Conservation (phyloP, 805 yeast species). For the Pichia manshurica region DNA sequence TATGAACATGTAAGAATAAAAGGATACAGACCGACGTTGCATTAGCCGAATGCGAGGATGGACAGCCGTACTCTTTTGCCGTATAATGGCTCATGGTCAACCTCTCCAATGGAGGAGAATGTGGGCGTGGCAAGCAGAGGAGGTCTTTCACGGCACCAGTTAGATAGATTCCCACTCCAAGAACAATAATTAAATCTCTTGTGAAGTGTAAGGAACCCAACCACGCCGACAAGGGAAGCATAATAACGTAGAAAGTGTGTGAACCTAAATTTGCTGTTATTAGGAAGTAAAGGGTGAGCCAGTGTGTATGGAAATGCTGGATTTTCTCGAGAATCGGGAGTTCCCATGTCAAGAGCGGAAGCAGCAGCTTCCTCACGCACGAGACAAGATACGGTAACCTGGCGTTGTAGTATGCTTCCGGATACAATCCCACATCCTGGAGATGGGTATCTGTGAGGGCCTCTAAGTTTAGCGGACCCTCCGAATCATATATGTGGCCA, state of each 20-base stretch:
- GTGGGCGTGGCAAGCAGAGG: slow-evolving; percentile 86
- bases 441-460: slow-evolving; percentile 6
- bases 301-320: slow-evolving; percentile 48
- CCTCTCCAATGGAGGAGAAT: slow-evolving; percentile 85
- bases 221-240: slow-evolving; percentile 85
- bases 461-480: too few relatives aligned
- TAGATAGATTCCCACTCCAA: slow-evolving; percentile 65
- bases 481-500: too few relatives aligned
- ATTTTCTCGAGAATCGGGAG: slow-evolving; percentile 50
- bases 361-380: slow-evolving; percentile 44
- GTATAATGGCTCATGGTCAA: slow-evolving; percentile 90
- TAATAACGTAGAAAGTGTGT: slow-evolving; percentile 87
- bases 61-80: slow-evolving; percentile 90
- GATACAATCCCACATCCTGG: slow-evolving; percentile 70
- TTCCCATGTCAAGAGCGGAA: slow-evolving; percentile 59
- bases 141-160: slow-evolving; percentile 78
- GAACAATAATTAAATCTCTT: slow-evolving; percentile 53
- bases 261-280: slow-evolving; percentile 86
- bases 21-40: slow-evolving; percentile 76
- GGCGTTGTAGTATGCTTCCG: slow-evolving; percentile 57
- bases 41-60: slow-evolving; percentile 90
- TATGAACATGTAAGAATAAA: slow-evolving; percentile 23
- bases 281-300: slow-evolving; percentile 71
- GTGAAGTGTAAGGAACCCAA: slow-evolving; percentile 54
- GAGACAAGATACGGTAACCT: slow-evolving; percentile 53